These are phyloP conservation scores for Parastagonospora avenae DNA, from an alignment of 2,329 filamentous ascomycete genomes.

Conservation along the genomic window DNA sequence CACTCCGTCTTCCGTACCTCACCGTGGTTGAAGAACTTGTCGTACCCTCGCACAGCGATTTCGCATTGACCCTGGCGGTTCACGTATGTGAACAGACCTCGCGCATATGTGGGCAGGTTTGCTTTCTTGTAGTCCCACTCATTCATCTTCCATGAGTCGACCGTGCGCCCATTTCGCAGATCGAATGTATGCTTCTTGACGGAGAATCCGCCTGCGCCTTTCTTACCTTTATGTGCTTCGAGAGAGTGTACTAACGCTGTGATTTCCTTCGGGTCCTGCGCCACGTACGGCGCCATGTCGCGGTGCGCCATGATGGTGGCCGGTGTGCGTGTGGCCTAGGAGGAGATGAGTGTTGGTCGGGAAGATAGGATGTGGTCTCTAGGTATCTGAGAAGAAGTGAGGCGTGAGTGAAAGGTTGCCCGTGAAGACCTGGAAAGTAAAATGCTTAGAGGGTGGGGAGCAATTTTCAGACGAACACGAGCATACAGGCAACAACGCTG, in stretches of 20 bases:
- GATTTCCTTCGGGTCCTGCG: constrained; percentile 73
- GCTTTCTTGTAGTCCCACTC: constrained; percentile 95
- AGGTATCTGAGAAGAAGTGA: constrained; percentile 15
- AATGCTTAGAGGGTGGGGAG: not conserved
- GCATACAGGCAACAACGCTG: constrained; percentile 1
- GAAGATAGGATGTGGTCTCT: not conserved
- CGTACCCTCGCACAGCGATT: constrained; percentile 88
- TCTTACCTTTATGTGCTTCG: constrained; percentile 59
- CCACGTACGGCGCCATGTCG: constrained; percentile 63
- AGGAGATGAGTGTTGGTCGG: not conserved
- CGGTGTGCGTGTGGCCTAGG: not conserved
- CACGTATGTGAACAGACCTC: constrained; percentile 88
- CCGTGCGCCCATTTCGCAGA: constrained; percentile 68
- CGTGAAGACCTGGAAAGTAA: not conserved
- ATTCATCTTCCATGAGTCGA: constrained; percentile 91
- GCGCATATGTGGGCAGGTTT: constrained; percentile 87
- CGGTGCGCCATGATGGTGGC: constrained; percentile 57
- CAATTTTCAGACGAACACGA: not conserved
- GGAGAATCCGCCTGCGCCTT: constrained; percentile 62
- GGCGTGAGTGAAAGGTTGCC: constrained; percentile 19
- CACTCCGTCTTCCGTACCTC: constrained; percentile 85
- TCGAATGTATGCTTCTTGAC: constrained; percentile 81
- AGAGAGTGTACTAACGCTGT: constrained; percentile 68
- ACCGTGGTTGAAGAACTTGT: constrained; percentile 97
- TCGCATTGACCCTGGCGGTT: constrained; percentile 69